phyloP scores from a whole-genome alignment of 352 stramenopile genomes.

The Phytophthora uliginosa region DNA sequence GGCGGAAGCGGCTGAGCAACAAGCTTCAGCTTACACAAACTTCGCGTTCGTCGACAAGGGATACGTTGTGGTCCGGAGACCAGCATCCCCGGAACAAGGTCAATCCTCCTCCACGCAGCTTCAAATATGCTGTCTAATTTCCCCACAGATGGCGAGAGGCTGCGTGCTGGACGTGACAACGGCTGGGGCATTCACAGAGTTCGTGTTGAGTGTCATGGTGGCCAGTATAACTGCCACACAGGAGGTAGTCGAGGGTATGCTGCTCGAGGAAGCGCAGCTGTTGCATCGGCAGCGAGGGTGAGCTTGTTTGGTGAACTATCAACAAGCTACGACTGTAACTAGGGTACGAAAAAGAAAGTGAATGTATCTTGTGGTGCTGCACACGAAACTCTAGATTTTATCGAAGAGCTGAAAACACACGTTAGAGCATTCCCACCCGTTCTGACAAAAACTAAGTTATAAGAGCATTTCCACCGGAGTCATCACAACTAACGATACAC shows the following conservation, averaged over 20 bases:
- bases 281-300: not conserved
- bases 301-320: too few relatives aligned
- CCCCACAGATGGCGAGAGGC: conserved; percentile 48
- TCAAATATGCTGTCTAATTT: conserved; percentile 67
- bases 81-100: conserved; percentile 31
- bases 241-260: conserved; percentile 55
- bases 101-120: conserved; percentile 43
- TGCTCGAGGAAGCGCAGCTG: conserved; percentile 33
- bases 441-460: too few relatives aligned
- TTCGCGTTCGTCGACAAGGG: conserved; percentile 68
- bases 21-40: conserved; percentile 44
- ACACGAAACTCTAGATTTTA: too few relatives aligned
- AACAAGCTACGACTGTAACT: too few relatives aligned
- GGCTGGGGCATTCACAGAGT: conserved; percentile 52
- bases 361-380: too few relatives aligned
- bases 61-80: conserved; percentile 66
- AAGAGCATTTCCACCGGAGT: too few relatives aligned
- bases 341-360: too few relatives aligned
- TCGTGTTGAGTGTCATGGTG: conserved; percentile 53
- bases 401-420: too few relatives aligned
- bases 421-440: too few relatives aligned
- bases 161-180: conserved; percentile 29
- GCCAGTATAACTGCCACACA: conserved; percentile 51
- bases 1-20: conserved; percentile 51
- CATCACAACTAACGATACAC: too few relatives aligned